phyloP scores from a whole-genome alignment of 1,284 basidiomycete species.

The Takashimella koratensis region DNA sequence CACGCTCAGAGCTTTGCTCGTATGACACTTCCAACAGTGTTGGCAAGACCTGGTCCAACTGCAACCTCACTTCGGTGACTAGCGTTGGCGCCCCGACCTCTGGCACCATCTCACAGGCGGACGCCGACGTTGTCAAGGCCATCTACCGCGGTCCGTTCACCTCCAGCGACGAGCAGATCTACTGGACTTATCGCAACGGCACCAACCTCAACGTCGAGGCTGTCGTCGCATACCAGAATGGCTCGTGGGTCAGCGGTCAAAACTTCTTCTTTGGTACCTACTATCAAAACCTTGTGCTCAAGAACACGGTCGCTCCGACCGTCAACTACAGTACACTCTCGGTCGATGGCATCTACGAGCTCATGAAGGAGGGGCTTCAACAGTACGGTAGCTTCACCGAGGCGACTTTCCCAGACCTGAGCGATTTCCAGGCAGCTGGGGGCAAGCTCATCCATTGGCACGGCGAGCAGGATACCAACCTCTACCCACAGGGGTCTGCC shows the following conservation, averaged over 20 bases:
- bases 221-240: background rate
- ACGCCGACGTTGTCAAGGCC: constrained; percentile 5
- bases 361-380: constrained; percentile 9
- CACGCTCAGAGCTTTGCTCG: constrained; percentile 10
- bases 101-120: constrained; percentile 5
- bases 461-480: constrained; percentile 18
- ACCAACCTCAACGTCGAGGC: constrained; percentile 3
- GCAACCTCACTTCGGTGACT: background rate
- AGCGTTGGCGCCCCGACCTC: background rate
- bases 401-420: constrained; percentile 17
- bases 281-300: background rate
- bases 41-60: constrained; percentile 5
- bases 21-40: constrained; percentile 1
- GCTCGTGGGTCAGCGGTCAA: background rate
- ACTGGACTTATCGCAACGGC: constrained; percentile 7
- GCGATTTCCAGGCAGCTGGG: constrained; percentile 14
- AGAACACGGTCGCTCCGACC: constrained; percentile 1
- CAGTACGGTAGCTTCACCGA: constrained; percentile 6
- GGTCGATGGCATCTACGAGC: constrained; percentile 11
- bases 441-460: constrained; percentile 29
- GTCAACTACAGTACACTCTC: constrained; percentile 9
- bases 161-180: constrained; percentile 4
- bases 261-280: background rate
- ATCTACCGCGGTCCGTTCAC: constrained; percentile 4
- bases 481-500: background rate